These are phyloP conservation scores for Aureobasidium sp. DNA, from an alignment of 2,329 filamentous ascomycete genomes.

Conservation along the genomic window DNA sequence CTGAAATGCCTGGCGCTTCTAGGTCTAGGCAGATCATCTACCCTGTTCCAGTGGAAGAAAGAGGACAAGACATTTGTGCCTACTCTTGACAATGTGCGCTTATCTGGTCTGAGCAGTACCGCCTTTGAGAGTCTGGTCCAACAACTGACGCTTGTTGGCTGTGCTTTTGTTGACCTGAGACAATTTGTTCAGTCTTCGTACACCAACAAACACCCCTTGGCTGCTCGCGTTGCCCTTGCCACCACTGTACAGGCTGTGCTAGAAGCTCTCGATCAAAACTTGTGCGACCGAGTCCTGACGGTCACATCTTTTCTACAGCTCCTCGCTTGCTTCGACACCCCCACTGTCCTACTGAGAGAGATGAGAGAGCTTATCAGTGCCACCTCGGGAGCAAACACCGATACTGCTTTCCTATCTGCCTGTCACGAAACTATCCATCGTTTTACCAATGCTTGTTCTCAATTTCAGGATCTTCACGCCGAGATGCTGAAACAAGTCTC, in stretches of 20 bases:
- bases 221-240: constrained; percentile 34
- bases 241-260: constrained; percentile 32
- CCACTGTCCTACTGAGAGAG: constrained; percentile 45
- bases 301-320: constrained; percentile 33
- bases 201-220: constrained; percentile 25
- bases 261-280: constrained; percentile 31
- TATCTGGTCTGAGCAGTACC: constrained; percentile 43
- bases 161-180: constrained; percentile 19
- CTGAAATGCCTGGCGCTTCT: constrained; percentile 53
- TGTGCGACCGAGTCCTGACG: constrained; percentile 22
- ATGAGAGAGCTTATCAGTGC: constrained; percentile 42
- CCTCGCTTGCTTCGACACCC: constrained; percentile 32
- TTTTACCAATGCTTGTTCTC: constrained; percentile 51
- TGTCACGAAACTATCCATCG: constrained; percentile 31
- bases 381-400: constrained; percentile 34
- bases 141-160: constrained; percentile 26
- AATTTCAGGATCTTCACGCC: constrained; percentile 20
- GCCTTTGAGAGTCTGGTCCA: constrained; percentile 45
- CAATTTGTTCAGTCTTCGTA: constrained; percentile 31
- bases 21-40: constrained; percentile 61
- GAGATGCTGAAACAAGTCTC: constrained; percentile 58
- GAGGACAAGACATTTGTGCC: constrained; percentile 45
- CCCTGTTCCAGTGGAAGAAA: constrained; percentile 58
- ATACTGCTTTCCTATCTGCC: constrained; percentile 30
- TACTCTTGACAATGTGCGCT: constrained; percentile 34